Evolutionary conservation across 2,329 filamentous ascomycete genomes (phyloP).

Genomic region (Sclerotinia minor): DNA sequence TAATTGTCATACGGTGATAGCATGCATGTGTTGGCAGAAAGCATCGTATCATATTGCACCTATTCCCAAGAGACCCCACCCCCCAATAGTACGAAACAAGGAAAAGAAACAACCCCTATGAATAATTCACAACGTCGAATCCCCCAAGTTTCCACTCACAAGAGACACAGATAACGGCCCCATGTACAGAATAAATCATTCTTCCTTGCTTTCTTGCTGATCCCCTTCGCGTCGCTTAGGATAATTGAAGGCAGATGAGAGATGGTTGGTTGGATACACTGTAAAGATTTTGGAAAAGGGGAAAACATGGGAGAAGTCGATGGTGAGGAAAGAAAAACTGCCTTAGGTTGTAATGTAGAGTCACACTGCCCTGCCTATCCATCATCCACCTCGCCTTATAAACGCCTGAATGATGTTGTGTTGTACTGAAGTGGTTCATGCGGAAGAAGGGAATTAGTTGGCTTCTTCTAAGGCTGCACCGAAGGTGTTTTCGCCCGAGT

Average conservation of each 20-base stretch:
- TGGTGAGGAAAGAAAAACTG: constrained; percentile 24
- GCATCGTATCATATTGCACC: constrained; percentile 33
- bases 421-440: constrained; percentile 4
- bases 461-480: constrained; percentile 48
- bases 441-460: constrained; percentile 18
- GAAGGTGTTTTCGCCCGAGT: constrained; percentile 98
- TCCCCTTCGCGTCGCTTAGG: neutral
- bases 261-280: constrained; percentile 7
- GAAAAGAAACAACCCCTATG: constrained; percentile 22
- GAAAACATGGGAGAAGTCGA: constrained; percentile 1
- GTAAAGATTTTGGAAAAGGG: neutral
- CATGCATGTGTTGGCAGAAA: constrained; percentile 32
- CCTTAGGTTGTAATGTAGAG: constrained; percentile 25
- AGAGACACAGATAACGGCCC: neutral
- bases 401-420: constrained; percentile 22
- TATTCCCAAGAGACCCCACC: constrained; percentile 29
- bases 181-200: constrained; percentile 10
- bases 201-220: neutral
- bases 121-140: constrained; percentile 20
- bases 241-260: constrained; percentile 3
- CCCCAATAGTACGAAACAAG: constrained; percentile 15
- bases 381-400: constrained; percentile 23
- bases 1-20: neutral
- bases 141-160: neutral
- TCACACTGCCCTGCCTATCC: constrained; percentile 22